Evolutionary conservation across 371 early-diverging fungal genomes (phyloP).

Genomic region (Mortierella sp.): DNA sequence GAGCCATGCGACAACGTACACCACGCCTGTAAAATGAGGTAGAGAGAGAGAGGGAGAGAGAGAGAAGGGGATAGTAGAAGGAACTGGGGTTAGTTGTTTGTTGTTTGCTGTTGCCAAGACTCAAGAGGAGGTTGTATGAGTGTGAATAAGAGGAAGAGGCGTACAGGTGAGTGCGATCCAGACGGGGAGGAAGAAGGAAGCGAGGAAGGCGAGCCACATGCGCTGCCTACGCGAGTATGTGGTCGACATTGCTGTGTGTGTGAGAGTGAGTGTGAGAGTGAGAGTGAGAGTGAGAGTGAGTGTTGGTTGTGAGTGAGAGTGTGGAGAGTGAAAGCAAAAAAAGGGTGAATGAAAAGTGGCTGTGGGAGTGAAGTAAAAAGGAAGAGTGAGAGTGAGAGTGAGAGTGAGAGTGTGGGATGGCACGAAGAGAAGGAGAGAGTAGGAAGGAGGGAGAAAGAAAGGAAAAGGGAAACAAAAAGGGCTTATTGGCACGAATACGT

Average conservation of each 20-base stretch:
- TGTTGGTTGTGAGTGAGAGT: background rate
- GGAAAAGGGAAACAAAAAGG: background rate
- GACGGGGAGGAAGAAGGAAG: constrained; percentile 54
- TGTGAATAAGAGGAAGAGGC: background rate
- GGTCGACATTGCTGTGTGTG: constrained; percentile 31
- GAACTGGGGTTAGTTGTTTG: background rate
- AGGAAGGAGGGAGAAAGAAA: background rate
- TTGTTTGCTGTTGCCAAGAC: background rate
- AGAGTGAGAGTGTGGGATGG: constrained; percentile 11
- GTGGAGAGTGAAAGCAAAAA: background rate
- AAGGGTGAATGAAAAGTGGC: background rate
- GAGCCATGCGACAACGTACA: constrained; percentile 68
- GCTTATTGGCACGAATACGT: background rate
- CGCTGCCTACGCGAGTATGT: constrained; percentile 55
- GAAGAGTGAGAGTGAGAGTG: constrained; percentile 3
- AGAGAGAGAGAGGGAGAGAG: background rate
- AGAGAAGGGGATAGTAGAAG: background rate
- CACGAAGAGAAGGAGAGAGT: background rate
- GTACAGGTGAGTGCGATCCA: constrained; percentile 56
- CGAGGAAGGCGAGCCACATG: constrained; percentile 54
- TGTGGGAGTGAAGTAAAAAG: background rate
- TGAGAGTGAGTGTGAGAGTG: too few relatives aligned
- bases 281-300: background rate
- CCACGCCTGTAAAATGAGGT: constrained; percentile 48
- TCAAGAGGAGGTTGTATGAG: background rate